phyloP scores from a whole-genome alignment of 352 stramenopile species.

The Pythium plurisporium region DNA sequence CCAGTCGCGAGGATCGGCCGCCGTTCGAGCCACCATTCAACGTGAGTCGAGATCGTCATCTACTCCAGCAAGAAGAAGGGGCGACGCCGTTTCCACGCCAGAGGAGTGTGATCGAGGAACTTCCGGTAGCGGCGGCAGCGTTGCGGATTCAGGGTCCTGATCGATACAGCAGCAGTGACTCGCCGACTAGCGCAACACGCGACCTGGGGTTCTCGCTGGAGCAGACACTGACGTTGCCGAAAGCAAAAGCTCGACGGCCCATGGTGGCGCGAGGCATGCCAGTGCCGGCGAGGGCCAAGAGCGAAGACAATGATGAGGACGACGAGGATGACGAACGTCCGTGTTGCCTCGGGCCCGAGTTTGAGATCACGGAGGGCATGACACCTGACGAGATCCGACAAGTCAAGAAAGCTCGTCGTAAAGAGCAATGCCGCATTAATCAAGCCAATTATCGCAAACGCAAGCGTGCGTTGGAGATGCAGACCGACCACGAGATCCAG shows the following conservation, averaged over 20 bases:
- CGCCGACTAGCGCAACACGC: too few relatives aligned
- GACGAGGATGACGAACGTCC: constrained; percentile 1
- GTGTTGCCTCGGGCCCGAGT: not conserved
- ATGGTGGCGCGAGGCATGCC: not conserved
- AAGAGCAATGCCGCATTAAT: constrained; percentile 60
- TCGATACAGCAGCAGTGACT: too few relatives aligned
- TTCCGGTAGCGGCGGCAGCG: too few relatives aligned
- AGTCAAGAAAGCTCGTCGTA: constrained; percentile 37
- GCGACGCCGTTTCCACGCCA: too few relatives aligned
- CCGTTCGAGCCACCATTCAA: too few relatives aligned
- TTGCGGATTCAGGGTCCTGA: too few relatives aligned
- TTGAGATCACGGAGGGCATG: constrained; percentile 3
- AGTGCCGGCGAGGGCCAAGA: too few relatives aligned
- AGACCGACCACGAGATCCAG: constrained; percentile 28
- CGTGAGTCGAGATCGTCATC: too few relatives aligned
- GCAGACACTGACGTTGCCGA: not conserved
- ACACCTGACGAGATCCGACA: not conserved
- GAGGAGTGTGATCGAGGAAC: too few relatives aligned
- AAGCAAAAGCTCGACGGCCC: not conserved
- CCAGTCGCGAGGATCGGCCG: too few relatives aligned
- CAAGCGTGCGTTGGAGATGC: constrained; percentile 43
- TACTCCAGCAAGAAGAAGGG: too few relatives aligned
- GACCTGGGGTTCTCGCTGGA: not conserved
- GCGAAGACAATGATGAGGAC: not conserved
- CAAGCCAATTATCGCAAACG: constrained; percentile 55